Base-by-base conservation (phyloP, 2,329 filamentous ascomycete species). In the Sarocladium kiliense region DNA sequence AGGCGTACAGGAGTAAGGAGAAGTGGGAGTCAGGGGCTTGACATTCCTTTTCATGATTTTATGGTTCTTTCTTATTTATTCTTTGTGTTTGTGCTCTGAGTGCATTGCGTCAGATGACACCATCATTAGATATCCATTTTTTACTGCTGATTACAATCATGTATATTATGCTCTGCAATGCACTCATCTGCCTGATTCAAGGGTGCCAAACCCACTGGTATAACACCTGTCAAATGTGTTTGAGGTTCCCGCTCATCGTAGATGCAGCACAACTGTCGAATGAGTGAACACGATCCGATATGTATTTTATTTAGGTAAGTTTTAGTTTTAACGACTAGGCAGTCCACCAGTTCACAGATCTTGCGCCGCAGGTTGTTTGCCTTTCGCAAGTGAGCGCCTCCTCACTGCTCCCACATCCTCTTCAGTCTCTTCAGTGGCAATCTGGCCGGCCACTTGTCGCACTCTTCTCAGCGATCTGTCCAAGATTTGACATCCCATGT, bases 91-190 rank as follows among this genome's bases (percentile, higher is more conserved):
- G 21, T 36, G 21, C 36, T 11, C 19, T 51, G 44, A 12, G 16
- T 27, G n/a, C 44, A 32, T 39, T 49, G 44, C 3, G 11, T 9
- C 10, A 32, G 26, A 18, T 49, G 23, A 10, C 44, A n/a, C 18
- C 19, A 21, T 36, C 27, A 21, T 51, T 36, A 51, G 47, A 51
- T 51, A 51, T 51, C 47, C 47, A 34, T 23, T 51, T 34, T 14
- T 21, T 23, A 11, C 23, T 23, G n/a, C n/a, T 23, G 6, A 18
- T 21, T 9, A 14, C 14, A 21, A 18, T 23, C n/a, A 44, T 47
- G 23, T 47, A 30, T 44, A n/a, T n/a, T n/a, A n/a, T n/a, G n/a
- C n/a, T n/a, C n/a, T n/a, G n/a, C n/a, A n/a, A n/a, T n/a, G n/a
- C n/a, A n/a, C n/a, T n/a, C n/a, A n/a, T n/a, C n/a, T n/a, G n/a